phyloP scores from a whole-genome alignment of 371 early-diverging fungal species.

The Rhizopus microsporus region DNA sequence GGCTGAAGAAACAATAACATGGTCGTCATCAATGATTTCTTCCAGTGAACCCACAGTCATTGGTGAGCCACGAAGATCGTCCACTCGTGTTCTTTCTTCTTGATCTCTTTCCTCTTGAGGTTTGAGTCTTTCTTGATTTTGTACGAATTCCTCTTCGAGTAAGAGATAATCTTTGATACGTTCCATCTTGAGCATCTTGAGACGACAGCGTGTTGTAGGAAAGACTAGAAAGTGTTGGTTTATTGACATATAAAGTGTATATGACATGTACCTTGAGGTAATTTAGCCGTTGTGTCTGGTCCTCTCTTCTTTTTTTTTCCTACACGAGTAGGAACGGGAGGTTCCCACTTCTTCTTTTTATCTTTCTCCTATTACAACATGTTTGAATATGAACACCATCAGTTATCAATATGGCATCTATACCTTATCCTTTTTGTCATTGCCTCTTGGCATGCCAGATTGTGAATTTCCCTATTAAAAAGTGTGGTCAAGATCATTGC shows the following conservation, averaged over 20 bases:
- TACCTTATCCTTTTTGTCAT: constrained; percentile 65
- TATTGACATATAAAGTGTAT: neutral
- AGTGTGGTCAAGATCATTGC: neutral
- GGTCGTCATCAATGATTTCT: constrained; percentile 99
- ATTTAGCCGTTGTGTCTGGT: constrained; percentile 88
- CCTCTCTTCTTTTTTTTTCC: constrained; percentile 98
- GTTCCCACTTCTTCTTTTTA: constrained; percentile 98
- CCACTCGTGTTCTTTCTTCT: constrained; percentile 95
- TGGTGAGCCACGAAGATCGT: constrained; percentile 99
- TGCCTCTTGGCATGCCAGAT: constrained; percentile 67
- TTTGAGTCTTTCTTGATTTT: constrained; percentile 94
- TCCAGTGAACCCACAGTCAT: constrained; percentile 98
- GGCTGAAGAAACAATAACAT: constrained; percentile 98
- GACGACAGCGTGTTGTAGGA: constrained; percentile 96
- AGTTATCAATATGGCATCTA: neutral
- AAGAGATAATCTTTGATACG: constrained; percentile 97
- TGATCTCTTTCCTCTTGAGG: constrained; percentile 95
- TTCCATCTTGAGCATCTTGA: constrained; percentile 95
- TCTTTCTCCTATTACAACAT: constrained; percentile 60
- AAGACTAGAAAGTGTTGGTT: constrained; percentile 62
- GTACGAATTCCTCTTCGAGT: constrained; percentile 98
- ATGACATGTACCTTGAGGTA: constrained; percentile 78
- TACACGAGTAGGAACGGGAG: constrained; percentile 96
- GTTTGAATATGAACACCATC: too few species aligned
- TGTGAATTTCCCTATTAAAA: constrained; percentile 71